Evolutionary conservation across 306 rosid species (phyloP).

Genomic region (Delonix regia): DNA sequence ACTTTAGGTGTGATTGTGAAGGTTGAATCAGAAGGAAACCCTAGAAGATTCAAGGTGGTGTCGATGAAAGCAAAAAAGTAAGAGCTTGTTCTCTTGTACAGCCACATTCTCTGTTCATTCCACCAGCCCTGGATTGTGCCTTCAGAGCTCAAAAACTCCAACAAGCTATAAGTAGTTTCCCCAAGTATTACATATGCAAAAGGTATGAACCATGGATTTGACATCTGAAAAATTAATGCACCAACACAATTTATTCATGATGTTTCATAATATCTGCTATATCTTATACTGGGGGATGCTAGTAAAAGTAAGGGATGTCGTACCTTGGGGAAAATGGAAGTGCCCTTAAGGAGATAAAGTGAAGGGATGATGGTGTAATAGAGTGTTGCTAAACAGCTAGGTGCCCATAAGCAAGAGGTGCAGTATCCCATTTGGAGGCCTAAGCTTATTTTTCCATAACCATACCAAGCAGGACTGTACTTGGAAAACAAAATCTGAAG

Average conservation of each 20-base stretch:
- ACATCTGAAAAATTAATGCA: constrained; percentile 44
- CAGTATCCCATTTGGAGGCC: constrained; percentile 72
- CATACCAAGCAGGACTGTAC: constrained; percentile 67
- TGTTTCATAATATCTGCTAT: no score
- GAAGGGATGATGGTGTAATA: constrained; percentile 73
- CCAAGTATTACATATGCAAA: constrained; percentile 63
- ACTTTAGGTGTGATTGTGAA: constrained; percentile 73
- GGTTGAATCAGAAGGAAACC: constrained; percentile 46
- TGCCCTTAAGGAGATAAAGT: constrained; percentile 62
- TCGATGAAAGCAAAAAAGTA: constrained; percentile 69
- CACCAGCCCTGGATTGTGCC: constrained; percentile 87
- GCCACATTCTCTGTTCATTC: constrained; percentile 82
- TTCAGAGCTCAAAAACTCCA: constrained; percentile 61
- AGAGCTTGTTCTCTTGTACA: constrained; percentile 79
- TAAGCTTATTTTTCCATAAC: constrained; percentile 53
- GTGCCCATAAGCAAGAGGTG: constrained; percentile 64
- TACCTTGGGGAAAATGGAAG: constrained; percentile 80
- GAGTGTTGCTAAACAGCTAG: constrained; percentile 53
- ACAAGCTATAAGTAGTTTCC: constrained; percentile 47
- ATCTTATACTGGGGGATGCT: background rate
- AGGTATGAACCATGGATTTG: constrained; percentile 84
- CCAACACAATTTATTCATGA: background rate
- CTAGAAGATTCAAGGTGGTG: constrained; percentile 52
- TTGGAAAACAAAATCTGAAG: constrained; percentile 62
- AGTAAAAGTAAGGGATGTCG: background rate